Conservation (phyloP, 2,329 filamentous ascomycete species). For the Anthostomella pinea region DNA sequence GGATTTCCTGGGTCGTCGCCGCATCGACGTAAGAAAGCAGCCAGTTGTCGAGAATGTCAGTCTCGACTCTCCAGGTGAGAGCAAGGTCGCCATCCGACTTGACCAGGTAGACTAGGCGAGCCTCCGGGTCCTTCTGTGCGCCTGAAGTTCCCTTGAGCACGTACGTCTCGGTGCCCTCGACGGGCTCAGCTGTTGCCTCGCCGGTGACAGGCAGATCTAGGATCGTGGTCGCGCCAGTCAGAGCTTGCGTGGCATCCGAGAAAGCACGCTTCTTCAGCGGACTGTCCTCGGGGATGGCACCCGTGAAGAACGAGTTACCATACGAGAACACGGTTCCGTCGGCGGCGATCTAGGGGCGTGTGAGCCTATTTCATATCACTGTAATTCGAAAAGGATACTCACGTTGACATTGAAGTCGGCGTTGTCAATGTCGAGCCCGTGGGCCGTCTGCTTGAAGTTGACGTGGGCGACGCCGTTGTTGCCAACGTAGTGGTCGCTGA, state of each 20-base stretch:
- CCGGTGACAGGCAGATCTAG: conserved; percentile 42
- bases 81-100: conserved; percentile 45
- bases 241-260: conserved; percentile 41
- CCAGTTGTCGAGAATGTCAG: conserved; percentile 55
- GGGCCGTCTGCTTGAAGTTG: conserved; percentile 57
- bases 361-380: conserved; percentile 8
- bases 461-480: conserved; percentile 55
- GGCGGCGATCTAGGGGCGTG: conserved; percentile 39
- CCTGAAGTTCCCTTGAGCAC: conserved; percentile 48
- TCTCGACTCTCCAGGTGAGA: conserved; percentile 58
- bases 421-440: conserved; percentile 59
- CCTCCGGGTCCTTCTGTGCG: conserved; percentile 50
- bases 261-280: conserved; percentile 40
- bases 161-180: conserved; percentile 36
- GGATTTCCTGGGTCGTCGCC: conserved; percentile 41
- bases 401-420: conserved; percentile 61
- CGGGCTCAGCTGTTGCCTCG: conserved; percentile 38
- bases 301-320: conserved; percentile 47
- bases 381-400: conserved; percentile 25
- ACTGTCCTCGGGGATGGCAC: conserved; percentile 39
- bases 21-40: conserved; percentile 58
- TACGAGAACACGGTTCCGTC: conserved; percentile 58
- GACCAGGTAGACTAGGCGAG: conserved; percentile 53
- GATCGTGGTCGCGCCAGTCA: conserved; percentile 38
- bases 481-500: conserved; percentile 53